Conservation (phyloP, 164 flowering plant genomes). For the Berberis vulgaris region DNA sequence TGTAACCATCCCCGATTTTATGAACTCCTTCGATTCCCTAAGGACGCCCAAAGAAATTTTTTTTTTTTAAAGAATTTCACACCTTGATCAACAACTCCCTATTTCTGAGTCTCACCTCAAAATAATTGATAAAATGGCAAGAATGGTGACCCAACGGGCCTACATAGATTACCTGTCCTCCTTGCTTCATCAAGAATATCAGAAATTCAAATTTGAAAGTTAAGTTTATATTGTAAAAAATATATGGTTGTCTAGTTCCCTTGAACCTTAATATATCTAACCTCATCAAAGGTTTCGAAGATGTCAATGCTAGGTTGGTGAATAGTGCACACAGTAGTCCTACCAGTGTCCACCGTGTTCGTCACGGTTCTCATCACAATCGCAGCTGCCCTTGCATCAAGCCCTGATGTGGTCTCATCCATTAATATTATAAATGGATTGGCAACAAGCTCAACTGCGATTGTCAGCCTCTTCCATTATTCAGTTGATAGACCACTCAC, state of each 20-base stretch:
- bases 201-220: slow-evolving; percentile 2
- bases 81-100: not conserved
- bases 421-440: slow-evolving; percentile 51
- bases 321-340: slow-evolving; percentile 2
- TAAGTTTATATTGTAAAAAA: not conserved
- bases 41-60: not conserved
- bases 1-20: slow-evolving; percentile 31
- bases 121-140: too few species aligned
- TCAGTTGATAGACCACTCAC: slow-evolving; percentile 20
- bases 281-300: slow-evolving; percentile 32
- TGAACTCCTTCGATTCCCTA: slow-evolving; percentile 28
- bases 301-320: too few species aligned
- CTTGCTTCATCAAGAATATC: slow-evolving; percentile 34
- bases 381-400: too few species aligned
- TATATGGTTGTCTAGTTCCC: not conserved
- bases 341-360: slow-evolving; percentile 44
- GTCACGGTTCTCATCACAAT: slow-evolving; percentile 27
- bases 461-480: too few species aligned
- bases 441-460: slow-evolving; percentile 17
- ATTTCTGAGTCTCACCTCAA: slow-evolving; percentile 13
- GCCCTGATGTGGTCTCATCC: slow-evolving; percentile 56
- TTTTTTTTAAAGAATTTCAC: not conserved
- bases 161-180: slow-evolving; percentile 35
- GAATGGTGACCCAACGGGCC: too few species aligned
- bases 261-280: slow-evolving; percentile 3